These are phyloP conservation scores for Termitomyces sp. DNA, from an alignment of 768 basidiomycete genomes.

Conservation along the genomic window DNA sequence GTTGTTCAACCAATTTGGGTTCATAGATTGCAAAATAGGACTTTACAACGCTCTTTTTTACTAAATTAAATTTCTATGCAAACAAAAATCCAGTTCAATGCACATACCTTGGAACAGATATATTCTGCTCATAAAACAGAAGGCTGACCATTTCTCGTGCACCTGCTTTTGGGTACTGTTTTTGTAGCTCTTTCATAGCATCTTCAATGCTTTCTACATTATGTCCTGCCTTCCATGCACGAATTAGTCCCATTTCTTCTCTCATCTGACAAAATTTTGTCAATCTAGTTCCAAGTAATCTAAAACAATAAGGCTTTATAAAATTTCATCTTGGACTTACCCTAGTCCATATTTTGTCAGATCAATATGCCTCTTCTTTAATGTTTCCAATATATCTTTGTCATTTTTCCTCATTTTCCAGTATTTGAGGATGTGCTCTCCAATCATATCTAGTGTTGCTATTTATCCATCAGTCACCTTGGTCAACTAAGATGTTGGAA, in stretches of 20 bases:
- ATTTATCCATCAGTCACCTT: too few species aligned
- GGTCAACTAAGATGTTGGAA: too few species aligned
- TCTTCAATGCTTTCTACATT: conserved; percentile 17
- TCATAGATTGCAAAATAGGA: conserved; percentile 7
- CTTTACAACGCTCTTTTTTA: not conserved
- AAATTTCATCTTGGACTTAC: conserved; percentile 7
- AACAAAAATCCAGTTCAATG: too few species aligned
- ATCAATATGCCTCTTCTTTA: conserved; percentile 20
- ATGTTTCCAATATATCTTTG: conserved; percentile 18
- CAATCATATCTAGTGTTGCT: conserved; percentile 1
- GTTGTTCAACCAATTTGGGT: conserved; percentile 12
- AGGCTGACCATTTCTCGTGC: conserved; percentile 17
- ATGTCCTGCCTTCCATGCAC: conserved; percentile 16
- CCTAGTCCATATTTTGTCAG: conserved; percentile 16
- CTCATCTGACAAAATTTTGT: conserved; percentile 14
- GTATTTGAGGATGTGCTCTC: conserved; percentile 4
- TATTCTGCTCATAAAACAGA: conserved; percentile 19
- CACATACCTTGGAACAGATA: conserved; percentile 20
- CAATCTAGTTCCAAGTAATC: not conserved
- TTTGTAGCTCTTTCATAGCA: conserved; percentile 12
- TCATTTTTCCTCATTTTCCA: conserved; percentile 22
- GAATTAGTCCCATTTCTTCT: conserved; percentile 13
- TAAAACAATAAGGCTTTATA: too few species aligned
- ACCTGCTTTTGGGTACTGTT: conserved; percentile 22
- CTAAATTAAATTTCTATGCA: not conserved